Base-by-base conservation (phyloP, 129 eudicot species). In the Apium graveolens region DNA sequence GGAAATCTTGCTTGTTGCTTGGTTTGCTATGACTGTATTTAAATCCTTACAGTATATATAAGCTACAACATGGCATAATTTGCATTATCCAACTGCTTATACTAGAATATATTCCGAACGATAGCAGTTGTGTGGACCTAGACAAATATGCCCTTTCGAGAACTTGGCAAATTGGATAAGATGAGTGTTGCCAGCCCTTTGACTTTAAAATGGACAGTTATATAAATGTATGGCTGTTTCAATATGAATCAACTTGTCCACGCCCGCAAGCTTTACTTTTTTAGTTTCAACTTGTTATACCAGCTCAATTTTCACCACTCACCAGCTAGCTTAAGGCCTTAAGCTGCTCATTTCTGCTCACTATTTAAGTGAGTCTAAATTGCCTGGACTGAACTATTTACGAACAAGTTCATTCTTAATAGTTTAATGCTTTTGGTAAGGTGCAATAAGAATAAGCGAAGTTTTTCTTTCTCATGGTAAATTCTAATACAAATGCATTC, bases 71-170 rank as follows among this genome's bases (percentile, higher is more conserved):
- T 12, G 35, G 29, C 21, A 13, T 12, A 24, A 29, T 14, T 32
- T 66, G 38, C 72, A 66, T 27, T 31, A 66, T 66, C 72, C 72
- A 66, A 66, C 72, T 31, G 24, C 72, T 5, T 41, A 31, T 66
- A 21, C 72, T 14, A 27, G 72, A 66, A 66, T 66, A 66, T 66
- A 66, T 66, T 66, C 72, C 14, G 32, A n/a, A 60, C 68, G 72
- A 66, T 66, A 66, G 37, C 41, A 66, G 41, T 66, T 66, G 72
- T 66, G 72, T 66, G 72, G 72, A 66, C 72, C 72, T 66, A 32
- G 72, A 66, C 72, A 66, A 66, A 66, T 66, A 66, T 32, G 41
- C 72, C 41, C 41, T 31, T 66, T 66, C 72, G 16, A 13, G 39
- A 66, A 66, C 72, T 66, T 66, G 72, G 72, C 41, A 66, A 66